Percentiles rank a stretch among this genome's conserved stretches.
phyloP scores from a whole-genome alignment of 2,329 filamentous ascomycete genomes.

The Alternaria brassicae region DNA sequence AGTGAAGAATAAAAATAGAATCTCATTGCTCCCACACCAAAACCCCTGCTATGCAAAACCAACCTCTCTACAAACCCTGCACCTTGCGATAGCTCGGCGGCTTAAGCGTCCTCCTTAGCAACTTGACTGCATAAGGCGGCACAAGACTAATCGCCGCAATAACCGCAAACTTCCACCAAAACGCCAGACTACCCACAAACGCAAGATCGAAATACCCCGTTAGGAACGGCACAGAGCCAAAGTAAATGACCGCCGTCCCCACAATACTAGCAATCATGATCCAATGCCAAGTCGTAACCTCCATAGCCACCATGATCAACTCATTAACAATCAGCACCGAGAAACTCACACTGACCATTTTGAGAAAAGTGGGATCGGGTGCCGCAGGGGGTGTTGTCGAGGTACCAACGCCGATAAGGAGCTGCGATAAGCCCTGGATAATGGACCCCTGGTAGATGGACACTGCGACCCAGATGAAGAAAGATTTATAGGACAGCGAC shows the following conservation, averaged over 20 bases:
- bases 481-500: constrained; percentile 88
- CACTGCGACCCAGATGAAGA: constrained; percentile 95
- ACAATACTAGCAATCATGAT: constrained; percentile 86
- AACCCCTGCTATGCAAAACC: background rate
- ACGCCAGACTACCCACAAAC: constrained; percentile 80
- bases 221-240: constrained; percentile 84
- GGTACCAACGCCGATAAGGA: constrained; percentile 74
- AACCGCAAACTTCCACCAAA: constrained; percentile 85
- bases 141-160: constrained; percentile 82
- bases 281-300: constrained; percentile 96
- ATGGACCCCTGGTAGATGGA: constrained; percentile 94
- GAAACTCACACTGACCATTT: constrained; percentile 90
- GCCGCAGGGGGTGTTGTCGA: constrained; percentile 1
- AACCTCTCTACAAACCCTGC: constrained; percentile 64
- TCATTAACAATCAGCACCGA: constrained; percentile 93
- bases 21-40: background rate
- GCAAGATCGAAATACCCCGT: constrained; percentile 86
- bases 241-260: constrained; percentile 81
- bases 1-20: background rate
- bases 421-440: constrained; percentile 92
- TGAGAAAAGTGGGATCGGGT: constrained; percentile 39
- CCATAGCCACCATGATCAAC: constrained; percentile 94
- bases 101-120: constrained; percentile 83
- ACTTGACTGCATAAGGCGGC: constrained; percentile 85
- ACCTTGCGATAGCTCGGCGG: constrained; percentile 97